Percentiles rank a stretch among this genome's conserved stretches.
Conservation (phyloP, 1,284 basidiomycete species). For the Apiotrichum laibachii region DNA sequence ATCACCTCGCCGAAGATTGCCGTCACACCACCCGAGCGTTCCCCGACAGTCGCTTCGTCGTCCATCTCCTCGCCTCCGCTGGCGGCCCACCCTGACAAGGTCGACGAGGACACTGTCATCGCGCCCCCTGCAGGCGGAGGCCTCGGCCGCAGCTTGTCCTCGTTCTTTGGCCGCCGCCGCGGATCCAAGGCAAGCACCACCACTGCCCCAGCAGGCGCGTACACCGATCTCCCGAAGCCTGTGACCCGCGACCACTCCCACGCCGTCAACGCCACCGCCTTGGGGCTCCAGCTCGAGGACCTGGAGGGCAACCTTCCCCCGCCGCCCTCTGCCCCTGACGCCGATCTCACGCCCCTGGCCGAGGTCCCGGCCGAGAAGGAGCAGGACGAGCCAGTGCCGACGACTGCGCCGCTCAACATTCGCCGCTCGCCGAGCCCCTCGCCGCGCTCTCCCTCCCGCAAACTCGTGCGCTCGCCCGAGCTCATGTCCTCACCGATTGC, state of each 20-base stretch:
- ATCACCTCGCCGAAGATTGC: not conserved
- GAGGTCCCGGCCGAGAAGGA: not conserved
- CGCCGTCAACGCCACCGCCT: not conserved
- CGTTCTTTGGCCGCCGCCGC: constrained; percentile 18
- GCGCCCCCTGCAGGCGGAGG: constrained; percentile 5
- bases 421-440: not conserved
- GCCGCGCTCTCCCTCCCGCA: not conserved
- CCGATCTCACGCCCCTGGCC: not conserved
- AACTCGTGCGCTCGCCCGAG: not conserved
- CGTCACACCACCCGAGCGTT: not conserved
- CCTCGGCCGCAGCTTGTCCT: constrained; percentile 16
- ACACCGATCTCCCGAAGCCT: too few relatives aligned
- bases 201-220: not conserved
- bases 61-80: not conserved
- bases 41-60: not conserved
- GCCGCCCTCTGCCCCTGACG: not conserved
- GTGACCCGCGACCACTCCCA: too few relatives aligned
- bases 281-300: constrained; percentile 1
- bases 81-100: not conserved
- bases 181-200: not conserved
- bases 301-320: not conserved
- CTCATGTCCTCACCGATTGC: too few relatives aligned
- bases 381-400: too few relatives aligned
- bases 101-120: constrained; percentile 3
- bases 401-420: too few relatives aligned